These are phyloP conservation scores for Sarocladium kiliense DNA, from an alignment of 2,329 filamentous ascomycete species.

Conservation along the genomic window DNA sequence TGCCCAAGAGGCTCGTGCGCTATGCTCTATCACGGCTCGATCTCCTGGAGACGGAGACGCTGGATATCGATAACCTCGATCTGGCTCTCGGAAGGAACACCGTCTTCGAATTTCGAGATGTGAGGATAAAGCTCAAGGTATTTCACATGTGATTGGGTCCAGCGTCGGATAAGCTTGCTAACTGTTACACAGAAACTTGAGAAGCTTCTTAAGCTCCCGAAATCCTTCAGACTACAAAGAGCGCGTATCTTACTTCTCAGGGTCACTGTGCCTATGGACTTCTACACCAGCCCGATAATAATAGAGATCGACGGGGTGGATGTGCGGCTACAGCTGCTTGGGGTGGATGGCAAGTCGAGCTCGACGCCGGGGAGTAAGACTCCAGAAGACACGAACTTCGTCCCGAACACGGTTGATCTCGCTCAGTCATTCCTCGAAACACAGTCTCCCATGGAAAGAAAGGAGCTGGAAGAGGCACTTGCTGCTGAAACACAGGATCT, in stretches of 20 bases:
- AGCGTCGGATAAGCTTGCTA: not conserved
- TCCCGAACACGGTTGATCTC: slow-evolving; percentile 68
- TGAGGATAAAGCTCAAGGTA: slow-evolving; percentile 75
- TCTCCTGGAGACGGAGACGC: slow-evolving; percentile 78
- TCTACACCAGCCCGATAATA: slow-evolving; percentile 77
- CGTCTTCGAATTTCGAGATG: slow-evolving; percentile 80
- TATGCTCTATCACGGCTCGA: slow-evolving; percentile 81
- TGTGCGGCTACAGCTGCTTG: slow-evolving; percentile 55
- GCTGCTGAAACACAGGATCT: slow-evolving; percentile 58
- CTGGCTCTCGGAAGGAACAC: slow-evolving; percentile 77
- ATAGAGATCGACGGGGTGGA: slow-evolving; percentile 80
- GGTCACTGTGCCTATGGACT: slow-evolving; percentile 80
- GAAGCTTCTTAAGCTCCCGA: slow-evolving; percentile 66
- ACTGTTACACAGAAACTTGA: slow-evolving; percentile 66
- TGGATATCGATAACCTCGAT: slow-evolving; percentile 83
- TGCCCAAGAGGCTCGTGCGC: slow-evolving; percentile 84
- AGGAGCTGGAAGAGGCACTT: slow-evolving; percentile 64
- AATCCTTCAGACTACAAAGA: slow-evolving; percentile 63
- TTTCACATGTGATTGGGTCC: slow-evolving; percentile 18
- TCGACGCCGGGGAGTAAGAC: slow-evolving; percentile 31
- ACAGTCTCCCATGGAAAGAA: slow-evolving; percentile 60
- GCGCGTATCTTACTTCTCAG: slow-evolving; percentile 73
- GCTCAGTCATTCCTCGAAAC: slow-evolving; percentile 75
- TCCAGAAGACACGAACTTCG: slow-evolving; percentile 25
- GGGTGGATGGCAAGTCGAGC: slow-evolving; percentile 21